Evolutionary conservation across 352 stramenopile genomes (phyloP).

Genomic region (Stramenopiles sp.): DNA sequence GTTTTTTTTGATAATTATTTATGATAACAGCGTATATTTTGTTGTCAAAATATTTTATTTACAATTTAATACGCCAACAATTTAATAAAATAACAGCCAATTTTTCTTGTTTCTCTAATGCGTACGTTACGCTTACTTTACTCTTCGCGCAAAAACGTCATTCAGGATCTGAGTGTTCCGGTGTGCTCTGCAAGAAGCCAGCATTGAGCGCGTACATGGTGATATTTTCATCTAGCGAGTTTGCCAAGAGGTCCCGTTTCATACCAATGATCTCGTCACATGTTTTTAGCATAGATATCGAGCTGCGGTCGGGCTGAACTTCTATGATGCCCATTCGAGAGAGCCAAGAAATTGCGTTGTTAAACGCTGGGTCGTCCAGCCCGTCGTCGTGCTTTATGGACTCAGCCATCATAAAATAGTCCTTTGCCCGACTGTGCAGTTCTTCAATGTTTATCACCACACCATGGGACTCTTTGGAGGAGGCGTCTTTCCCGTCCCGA

Average conservation of each 20-base stretch:
- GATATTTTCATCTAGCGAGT: background rate
- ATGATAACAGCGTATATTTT: no score
- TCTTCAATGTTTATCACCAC: background rate
- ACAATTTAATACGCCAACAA: no score
- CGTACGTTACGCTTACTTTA: no score
- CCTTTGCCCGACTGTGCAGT: background rate
- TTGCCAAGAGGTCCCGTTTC: background rate
- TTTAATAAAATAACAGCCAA: no score
- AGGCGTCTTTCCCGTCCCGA: background rate
- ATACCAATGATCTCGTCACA: background rate
- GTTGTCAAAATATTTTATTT: no score
- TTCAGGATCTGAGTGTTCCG: no score
- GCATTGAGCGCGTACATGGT: background rate
- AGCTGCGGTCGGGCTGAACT: background rate
- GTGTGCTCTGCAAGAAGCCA: no score
- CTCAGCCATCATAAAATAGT: background rate
- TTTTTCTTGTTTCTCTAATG: no score
- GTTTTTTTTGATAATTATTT: no score
- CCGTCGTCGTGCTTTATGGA: background rate
- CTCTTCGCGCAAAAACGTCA: no score
- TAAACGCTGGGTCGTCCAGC: background rate
- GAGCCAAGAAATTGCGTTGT: background rate
- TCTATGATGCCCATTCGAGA: background rate
- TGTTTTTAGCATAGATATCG: background rate
- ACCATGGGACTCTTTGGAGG: background rate